Percentiles rank a stretch among this genome's conserved stretches.
phyloP scores from a whole-genome alignment of 441 rosid genomes.

The Iberis amara region DNA sequence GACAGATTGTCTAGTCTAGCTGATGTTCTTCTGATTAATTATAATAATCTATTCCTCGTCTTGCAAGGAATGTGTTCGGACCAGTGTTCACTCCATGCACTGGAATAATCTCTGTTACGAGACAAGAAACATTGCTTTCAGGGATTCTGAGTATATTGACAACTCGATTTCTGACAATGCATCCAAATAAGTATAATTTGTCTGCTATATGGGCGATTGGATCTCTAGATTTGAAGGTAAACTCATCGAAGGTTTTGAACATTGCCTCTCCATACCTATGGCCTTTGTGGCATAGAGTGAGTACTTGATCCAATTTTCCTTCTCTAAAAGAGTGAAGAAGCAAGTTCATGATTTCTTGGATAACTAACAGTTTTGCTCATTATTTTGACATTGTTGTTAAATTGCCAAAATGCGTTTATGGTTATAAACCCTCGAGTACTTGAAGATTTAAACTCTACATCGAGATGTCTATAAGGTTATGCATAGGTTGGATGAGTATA shows the following conservation, averaged over 20 bases:
- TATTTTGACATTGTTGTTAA: background rate
- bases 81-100: background rate
- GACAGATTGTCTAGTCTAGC: slow-evolving; percentile 12
- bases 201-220: background rate
- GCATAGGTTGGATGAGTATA: slow-evolving; percentile 31
- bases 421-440: slow-evolving; percentile 15
- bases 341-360: slow-evolving; percentile 34
- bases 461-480: slow-evolving; percentile 33
- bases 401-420: slow-evolving; percentile 29
- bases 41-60: background rate
- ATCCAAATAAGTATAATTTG: background rate
- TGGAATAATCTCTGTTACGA: slow-evolving; percentile 8
- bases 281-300: slow-evolving; percentile 4
- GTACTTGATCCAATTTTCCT: background rate
- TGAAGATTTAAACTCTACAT: slow-evolving; percentile 30
- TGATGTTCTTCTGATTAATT: background rate
- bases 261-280: slow-evolving; percentile 21
- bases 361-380: background rate
- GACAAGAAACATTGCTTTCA: background rate
- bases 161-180: background rate
- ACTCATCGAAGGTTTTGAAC: slow-evolving; percentile 6
- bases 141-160: background rate
- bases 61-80: background rate
- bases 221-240: background rate
- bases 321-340: slow-evolving; percentile 11